Conservation (phyloP, 139 green algal genomes). For the Zygnema circumcarinatum region DNA sequence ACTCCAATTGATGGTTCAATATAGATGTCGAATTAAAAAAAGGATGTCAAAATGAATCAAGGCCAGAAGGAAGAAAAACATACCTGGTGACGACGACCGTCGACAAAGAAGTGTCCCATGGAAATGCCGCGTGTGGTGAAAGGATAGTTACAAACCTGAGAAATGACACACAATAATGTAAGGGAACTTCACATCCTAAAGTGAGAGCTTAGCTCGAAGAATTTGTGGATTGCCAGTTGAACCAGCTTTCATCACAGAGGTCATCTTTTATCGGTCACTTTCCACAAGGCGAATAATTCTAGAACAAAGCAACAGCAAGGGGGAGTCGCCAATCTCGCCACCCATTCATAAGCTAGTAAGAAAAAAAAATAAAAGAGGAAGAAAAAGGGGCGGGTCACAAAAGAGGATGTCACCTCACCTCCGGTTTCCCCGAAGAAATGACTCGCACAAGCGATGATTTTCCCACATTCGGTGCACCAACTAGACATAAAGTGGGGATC, state of each 20-base stretch:
- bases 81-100: conserved; percentile 81
- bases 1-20: no score
- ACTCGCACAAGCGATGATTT: conserved; percentile 90
- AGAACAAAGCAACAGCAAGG: no score
- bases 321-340: no score
- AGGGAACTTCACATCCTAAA: background rate
- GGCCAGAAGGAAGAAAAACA: background rate
- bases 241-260: no score
- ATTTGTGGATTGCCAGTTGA: no score
- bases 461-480: conserved; percentile 92
- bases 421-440: conserved; percentile 73
- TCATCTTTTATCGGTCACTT: no score
- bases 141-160: conserved; percentile 91
- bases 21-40: no score
- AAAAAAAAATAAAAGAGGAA: background rate
- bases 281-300: no score
- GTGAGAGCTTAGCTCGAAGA: no score
- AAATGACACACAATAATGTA: background rate
- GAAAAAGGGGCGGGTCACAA: background rate
- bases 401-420: conserved; percentile 60
- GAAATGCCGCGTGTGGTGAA: conserved; percentile 97
- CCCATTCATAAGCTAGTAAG: no score
- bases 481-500: conserved; percentile 84
- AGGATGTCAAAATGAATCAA: no score
- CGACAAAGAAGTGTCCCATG: conserved; percentile 97